Percentiles rank a stretch among this genome's conserved stretches.
These are phyloP conservation scores for Mercurialis annua DNA, from an alignment of 345 rosid genomes.

Conservation along the genomic window DNA sequence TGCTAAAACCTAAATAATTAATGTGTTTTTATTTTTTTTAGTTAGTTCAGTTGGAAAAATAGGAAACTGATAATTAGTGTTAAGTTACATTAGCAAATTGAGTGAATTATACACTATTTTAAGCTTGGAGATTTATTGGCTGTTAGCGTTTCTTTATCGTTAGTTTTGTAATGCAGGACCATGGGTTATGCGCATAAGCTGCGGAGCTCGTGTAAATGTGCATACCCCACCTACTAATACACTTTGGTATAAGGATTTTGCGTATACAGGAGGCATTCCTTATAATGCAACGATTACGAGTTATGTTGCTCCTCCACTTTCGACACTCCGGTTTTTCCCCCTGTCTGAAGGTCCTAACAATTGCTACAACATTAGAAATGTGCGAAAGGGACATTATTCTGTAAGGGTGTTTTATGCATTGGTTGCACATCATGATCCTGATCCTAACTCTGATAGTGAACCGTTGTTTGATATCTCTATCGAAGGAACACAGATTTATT, in stretches of 20 bases:
- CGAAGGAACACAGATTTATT: conserved; percentile 78
- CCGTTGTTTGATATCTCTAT: conserved; percentile 88
- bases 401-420: conserved; percentile 80
- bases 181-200: conserved; percentile 84
- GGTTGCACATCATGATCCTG: conserved; percentile 35
- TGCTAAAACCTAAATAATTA: not conserved
- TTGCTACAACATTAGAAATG: conserved; percentile 65
- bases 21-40: not conserved
- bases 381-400: conserved; percentile 78
- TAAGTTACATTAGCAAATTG: not conserved
- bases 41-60: not conserved
- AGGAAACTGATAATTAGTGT: not conserved
- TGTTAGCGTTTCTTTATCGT: not conserved
- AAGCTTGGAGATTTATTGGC: not conserved
- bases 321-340: conserved; percentile 84
- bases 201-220: conserved; percentile 70
- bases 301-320: conserved; percentile 60
- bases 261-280: conserved; percentile 88
- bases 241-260: conserved; percentile 88
- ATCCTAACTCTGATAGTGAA: conserved; percentile 56
- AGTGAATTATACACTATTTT: not conserved
- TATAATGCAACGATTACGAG: conserved; percentile 53
- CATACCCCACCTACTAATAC: conserved; percentile 68
- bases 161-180: conserved; percentile 52
- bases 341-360: conserved; percentile 85